Evolutionary conservation across 1,139 yeast species (phyloP).

Genomic region (Zygosaccharomyces pseudobailii): DNA sequence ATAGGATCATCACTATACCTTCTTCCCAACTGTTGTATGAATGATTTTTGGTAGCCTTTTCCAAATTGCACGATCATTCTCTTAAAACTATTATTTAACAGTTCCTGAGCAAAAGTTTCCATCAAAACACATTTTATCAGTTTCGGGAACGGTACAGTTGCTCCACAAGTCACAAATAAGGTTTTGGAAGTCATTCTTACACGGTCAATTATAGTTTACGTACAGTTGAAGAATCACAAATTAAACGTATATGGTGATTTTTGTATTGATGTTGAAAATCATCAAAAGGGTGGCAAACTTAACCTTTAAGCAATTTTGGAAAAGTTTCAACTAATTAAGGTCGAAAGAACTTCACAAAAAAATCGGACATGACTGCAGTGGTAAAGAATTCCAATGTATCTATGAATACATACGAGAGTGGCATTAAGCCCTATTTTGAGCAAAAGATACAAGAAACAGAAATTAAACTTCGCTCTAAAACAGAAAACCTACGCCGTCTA

Average conservation of each 20-base stretch:
- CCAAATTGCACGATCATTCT: conserved; percentile 71
- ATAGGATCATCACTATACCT: neutral
- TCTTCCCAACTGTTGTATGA: conserved; percentile 21
- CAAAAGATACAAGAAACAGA: conserved; percentile 94
- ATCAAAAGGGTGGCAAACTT: conserved; percentile 24
- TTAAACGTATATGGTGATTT: neutral
- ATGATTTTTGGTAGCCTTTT: conserved; percentile 34
- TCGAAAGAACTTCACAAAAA: neutral
- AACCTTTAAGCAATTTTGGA: neutral
- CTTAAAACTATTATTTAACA: conserved; percentile 38
- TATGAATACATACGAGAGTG: conserved; percentile 57
- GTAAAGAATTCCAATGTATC: conserved; percentile 32
- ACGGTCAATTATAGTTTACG: neutral
- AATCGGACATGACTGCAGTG: conserved; percentile 38
- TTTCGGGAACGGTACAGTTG: conserved; percentile 68
- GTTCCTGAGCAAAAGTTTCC: conserved; percentile 36
- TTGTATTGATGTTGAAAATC: neutral
- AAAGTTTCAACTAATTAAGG: neutral
- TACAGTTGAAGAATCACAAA: neutral
- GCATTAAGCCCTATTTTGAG: conserved; percentile 81
- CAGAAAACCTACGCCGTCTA: conserved; percentile 83
- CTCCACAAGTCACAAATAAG: conserved; percentile 71
- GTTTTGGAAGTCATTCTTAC: conserved; percentile 16
- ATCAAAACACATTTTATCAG: conserved; percentile 45
- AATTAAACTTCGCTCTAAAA: conserved; percentile 76